These are phyloP conservation scores for Cercospora nicotianae DNA, from an alignment of 2,329 filamentous ascomycete species.

Conservation along the genomic window DNA sequence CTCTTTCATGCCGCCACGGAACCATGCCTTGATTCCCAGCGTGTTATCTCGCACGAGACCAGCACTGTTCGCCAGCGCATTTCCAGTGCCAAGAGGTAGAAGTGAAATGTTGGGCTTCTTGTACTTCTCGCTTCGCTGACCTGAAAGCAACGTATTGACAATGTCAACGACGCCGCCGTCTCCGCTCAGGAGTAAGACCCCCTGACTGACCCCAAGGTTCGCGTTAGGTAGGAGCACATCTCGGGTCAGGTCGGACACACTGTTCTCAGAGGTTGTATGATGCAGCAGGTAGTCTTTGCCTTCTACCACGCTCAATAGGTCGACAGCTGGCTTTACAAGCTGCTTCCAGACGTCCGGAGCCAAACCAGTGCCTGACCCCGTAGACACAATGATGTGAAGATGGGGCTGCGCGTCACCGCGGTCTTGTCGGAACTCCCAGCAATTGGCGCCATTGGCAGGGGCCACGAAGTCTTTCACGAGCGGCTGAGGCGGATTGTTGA, in stretches of 20 bases:
- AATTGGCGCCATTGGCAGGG: constrained; percentile 24
- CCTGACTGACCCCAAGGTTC: constrained; percentile 52
- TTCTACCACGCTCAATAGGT: constrained; percentile 42
- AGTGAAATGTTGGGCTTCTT: constrained; percentile 58
- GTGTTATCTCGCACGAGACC: constrained; percentile 42
- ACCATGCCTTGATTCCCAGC: constrained; percentile 44
- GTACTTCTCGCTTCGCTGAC: constrained; percentile 48
- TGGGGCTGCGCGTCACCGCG: constrained; percentile 17
- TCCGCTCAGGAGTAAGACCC: constrained; percentile 77
- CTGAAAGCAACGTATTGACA: constrained; percentile 63
- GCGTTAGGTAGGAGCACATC: constrained; percentile 52
- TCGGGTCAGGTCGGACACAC: constrained; percentile 64
- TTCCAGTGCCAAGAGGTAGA: constrained; percentile 49
- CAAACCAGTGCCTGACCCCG: constrained; percentile 46
- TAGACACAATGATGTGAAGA: constrained; percentile 49
- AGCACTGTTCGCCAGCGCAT: constrained; percentile 51
- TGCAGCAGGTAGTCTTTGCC: constrained; percentile 50
- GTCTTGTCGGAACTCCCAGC: constrained; percentile 24
- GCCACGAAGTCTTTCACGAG: constrained; percentile 27
- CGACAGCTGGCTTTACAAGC: constrained; percentile 45
- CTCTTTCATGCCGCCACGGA: constrained; percentile 38
- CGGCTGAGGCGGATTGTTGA: constrained; percentile 29
- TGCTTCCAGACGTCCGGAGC: constrained; percentile 44
- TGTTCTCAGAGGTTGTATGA: constrained; percentile 63
- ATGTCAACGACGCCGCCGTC: constrained; percentile 85